Evolutionary conservation across 2,329 filamentous ascomycete genomes (phyloP).

Genomic region (Calycina herbarum): DNA sequence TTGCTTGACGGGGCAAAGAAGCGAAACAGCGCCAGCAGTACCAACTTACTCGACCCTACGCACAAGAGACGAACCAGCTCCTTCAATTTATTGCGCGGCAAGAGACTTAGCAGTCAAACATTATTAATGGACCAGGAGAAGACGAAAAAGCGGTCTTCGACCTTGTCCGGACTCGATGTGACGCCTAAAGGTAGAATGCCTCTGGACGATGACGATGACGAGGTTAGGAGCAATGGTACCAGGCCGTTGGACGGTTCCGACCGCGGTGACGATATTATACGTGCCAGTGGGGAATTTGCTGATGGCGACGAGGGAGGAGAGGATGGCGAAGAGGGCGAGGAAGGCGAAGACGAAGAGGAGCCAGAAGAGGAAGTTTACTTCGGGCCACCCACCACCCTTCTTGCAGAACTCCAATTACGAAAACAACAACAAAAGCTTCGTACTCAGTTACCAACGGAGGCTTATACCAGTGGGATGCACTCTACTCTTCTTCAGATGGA

Average conservation of each 20-base stretch:
- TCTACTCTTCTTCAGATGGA: conserved; percentile 89
- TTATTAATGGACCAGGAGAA: conserved; percentile 22
- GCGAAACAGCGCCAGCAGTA: conserved; percentile 47
- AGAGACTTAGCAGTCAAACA: conserved; percentile 29
- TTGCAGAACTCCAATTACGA: conserved; percentile 87
- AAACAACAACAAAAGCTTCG: conserved; percentile 86
- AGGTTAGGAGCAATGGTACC: conserved; percentile 25
- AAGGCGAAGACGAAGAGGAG: conserved; percentile 25
- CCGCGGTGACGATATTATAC: conserved; percentile 17
- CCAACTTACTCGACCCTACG: conserved; percentile 33
- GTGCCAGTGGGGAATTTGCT: conserved; percentile 19
- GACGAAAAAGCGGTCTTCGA: conserved; percentile 25
- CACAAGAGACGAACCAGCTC: conserved; percentile 49
- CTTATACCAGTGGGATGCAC: conserved; percentile 75
- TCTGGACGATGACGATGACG: conserved; percentile 32
- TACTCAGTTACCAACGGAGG: conserved; percentile 65
- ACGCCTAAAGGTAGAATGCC: conserved; percentile 21
- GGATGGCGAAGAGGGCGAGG: conserved; percentile 13
- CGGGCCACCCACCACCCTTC: conserved; percentile 81
- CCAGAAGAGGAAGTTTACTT: conserved; percentile 54
- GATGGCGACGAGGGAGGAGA: not conserved
- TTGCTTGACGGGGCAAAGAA: conserved; percentile 44
- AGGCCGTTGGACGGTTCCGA: conserved; percentile 27
- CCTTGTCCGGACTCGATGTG: conserved; percentile 29
- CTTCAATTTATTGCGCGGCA: conserved; percentile 46